These are phyloP conservation scores for Neurospora sp. DNA, from an alignment of 495 filamentous ascomycete species.

Conservation along the genomic window DNA sequence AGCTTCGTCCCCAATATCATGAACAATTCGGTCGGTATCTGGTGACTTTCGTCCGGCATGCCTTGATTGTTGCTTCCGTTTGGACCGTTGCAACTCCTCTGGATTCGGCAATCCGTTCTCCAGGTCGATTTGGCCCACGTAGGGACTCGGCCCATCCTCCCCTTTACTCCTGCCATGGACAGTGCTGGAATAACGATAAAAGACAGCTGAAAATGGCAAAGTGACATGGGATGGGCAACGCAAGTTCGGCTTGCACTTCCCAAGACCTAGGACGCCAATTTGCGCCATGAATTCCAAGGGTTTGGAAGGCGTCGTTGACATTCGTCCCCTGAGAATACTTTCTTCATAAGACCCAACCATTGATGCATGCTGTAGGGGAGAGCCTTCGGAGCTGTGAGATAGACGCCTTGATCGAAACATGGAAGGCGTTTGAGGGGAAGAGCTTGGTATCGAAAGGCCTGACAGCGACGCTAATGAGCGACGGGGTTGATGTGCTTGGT, in stretches of 20 bases:
- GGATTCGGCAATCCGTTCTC: conserved; percentile 59
- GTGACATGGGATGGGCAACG: conserved; percentile 87
- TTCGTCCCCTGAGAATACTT: conserved; percentile 85
- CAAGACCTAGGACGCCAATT: conserved; percentile 85
- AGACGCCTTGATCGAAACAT: conserved; percentile 52
- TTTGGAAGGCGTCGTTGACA: conserved; percentile 94
- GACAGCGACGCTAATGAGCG: conserved; percentile 59
- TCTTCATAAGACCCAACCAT: conserved; percentile 99
- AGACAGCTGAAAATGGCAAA: conserved; percentile 90
- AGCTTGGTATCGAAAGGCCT: conserved; percentile 39
- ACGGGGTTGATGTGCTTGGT: conserved; percentile 61
- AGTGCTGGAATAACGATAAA: conserved; percentile 77
- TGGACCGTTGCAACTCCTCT: conserved; percentile 33
- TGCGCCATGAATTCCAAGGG: conserved; percentile 91
- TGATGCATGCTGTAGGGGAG: conserved; percentile 74
- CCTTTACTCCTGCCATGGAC: conserved; percentile 46
- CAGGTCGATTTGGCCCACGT: conserved; percentile 88
- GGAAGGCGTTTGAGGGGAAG: conserved; percentile 52
- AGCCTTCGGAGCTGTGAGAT: conserved; percentile 64
- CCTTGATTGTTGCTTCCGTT: conserved; percentile 35
- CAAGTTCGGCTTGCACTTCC: conserved; percentile 78
- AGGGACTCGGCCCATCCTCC: conserved; percentile 86
- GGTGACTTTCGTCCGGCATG: conserved; percentile 15
- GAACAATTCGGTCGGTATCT: conserved; percentile 21
- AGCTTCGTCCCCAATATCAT: conserved; percentile 14